Percentiles rank a stretch among this genome's conserved stretches.
Evolutionary conservation across 148 eudicot genomes (phyloP).

Genomic region (Bassia scoparia): DNA sequence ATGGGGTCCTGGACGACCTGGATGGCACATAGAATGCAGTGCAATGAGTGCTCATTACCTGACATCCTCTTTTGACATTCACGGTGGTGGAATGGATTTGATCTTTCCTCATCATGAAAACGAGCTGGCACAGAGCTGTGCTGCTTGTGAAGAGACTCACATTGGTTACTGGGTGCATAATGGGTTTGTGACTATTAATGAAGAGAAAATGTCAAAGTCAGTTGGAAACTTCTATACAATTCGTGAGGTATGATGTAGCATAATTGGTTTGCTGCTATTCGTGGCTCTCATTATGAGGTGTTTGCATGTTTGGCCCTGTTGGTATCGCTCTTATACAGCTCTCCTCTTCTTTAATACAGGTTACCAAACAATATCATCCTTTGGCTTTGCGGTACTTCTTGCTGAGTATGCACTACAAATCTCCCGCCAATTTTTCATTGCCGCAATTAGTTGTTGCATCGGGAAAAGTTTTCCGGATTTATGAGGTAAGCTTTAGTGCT

Average conservation of each 20-base stretch:
- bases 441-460: constrained; percentile 61
- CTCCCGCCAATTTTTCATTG: constrained; percentile 74
- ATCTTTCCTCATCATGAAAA: constrained; percentile 92
- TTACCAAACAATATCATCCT: constrained; percentile 52
- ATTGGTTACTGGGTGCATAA: constrained; percentile 83
- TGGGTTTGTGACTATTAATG: constrained; percentile 74
- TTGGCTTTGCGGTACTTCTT: constrained; percentile 36
- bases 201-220: constrained; percentile 88
- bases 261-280: constrained; percentile 70
- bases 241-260: constrained; percentile 81
- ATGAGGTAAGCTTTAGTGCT: constrained; percentile 51
- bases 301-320: background rate
- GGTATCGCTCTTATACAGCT: background rate
- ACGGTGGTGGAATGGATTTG: constrained; percentile 94
- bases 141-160: constrained; percentile 70
- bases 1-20: constrained; percentile 98
- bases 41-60: constrained; percentile 89
- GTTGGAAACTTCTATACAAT: constrained; percentile 76
- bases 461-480: constrained; percentile 55
- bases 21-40: constrained; percentile 99
- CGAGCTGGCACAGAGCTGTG: constrained; percentile 92
- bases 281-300: constrained; percentile 26
- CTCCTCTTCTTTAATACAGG: constrained; percentile 38
- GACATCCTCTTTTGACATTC: constrained; percentile 67
- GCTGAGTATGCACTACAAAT: constrained; percentile 67